phyloP scores from a whole-genome alignment of 1,284 basidiomycete species.

The Caloboletus firmus region DNA sequence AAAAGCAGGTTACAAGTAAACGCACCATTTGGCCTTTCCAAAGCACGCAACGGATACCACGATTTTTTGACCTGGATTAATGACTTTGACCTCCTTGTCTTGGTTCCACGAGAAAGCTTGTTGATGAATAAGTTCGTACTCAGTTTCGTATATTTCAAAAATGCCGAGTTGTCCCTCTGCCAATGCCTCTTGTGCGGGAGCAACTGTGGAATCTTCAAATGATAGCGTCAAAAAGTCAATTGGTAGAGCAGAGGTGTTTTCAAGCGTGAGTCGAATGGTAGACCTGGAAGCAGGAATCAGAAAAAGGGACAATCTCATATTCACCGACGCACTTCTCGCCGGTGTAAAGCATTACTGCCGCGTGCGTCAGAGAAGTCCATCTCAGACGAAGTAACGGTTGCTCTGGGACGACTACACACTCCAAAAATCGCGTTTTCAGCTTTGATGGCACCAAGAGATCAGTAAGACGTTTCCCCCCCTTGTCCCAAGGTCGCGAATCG shows the following conservation, averaged over 20 bases:
- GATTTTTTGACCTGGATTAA: constrained; percentile 70
- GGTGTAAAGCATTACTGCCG: constrained; percentile 90
- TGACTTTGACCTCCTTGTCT: constrained; percentile 50
- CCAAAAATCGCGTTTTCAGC: constrained; percentile 53
- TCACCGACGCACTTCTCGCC: constrained; percentile 73
- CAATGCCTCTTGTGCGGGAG: constrained; percentile 72
- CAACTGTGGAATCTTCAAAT: constrained; percentile 88
- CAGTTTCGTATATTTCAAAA: constrained; percentile 88
- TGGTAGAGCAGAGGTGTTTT: constrained; percentile 81
- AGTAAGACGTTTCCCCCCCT: constrained; percentile 37
- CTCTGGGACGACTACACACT: constrained; percentile 79
- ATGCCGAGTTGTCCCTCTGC: constrained; percentile 78
- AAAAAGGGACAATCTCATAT: neutral
- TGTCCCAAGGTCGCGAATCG: constrained; percentile 62
- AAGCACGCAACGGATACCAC: constrained; percentile 73
- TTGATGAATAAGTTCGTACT: constrained; percentile 75
- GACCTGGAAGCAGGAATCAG: constrained; percentile 50
- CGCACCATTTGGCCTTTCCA: constrained; percentile 90
- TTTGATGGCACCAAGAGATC: constrained; percentile 30
- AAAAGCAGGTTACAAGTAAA: constrained; percentile 15
- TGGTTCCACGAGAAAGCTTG: constrained; percentile 82
- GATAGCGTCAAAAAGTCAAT: constrained; percentile 84
- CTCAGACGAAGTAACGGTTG: constrained; percentile 86
- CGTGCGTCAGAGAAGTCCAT: constrained; percentile 84
- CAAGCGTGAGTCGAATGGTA: constrained; percentile 78